Evolutionary conservation across 805 yeast genomes (phyloP).

Genomic region (Phaffomyces antillensis): DNA sequence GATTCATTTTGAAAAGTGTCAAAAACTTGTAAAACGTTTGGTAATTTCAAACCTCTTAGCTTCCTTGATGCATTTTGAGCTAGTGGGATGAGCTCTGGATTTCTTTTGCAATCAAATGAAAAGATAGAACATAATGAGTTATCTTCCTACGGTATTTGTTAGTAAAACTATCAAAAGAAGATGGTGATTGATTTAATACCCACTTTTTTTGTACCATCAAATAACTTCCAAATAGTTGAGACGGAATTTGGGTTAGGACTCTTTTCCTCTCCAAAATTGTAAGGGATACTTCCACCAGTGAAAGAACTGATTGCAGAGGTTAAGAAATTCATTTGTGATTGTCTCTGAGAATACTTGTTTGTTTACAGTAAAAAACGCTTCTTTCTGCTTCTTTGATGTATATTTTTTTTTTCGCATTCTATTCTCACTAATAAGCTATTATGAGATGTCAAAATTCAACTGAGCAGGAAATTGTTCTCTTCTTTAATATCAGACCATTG

Average conservation of each 20-base stretch:
- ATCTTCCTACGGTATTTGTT: conserved; percentile 33
- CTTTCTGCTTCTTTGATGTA: no score
- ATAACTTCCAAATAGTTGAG: conserved; percentile 53
- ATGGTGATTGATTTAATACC: conserved; percentile 5
- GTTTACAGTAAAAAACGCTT: no score
- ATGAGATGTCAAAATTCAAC: no score
- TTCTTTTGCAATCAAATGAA: conserved; percentile 45
- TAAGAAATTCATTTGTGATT: conserved; percentile 53
- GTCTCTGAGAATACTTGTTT: background rate
- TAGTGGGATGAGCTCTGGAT: conserved; percentile 27
- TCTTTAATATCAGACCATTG: no score
- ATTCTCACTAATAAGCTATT: no score
- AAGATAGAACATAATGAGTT: conserved; percentile 53
- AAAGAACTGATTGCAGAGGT: conserved; percentile 52
- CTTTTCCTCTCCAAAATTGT: conserved; percentile 41
- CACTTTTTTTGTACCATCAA: conserved; percentile 45
- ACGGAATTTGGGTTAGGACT: conserved; percentile 25
- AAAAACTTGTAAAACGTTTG: conserved; percentile 56
- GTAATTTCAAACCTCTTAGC: conserved; percentile 54
- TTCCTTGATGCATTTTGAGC: conserved; percentile 40
- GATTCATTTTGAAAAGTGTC: conserved; percentile 62
- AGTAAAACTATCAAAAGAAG: background rate
- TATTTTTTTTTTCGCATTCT: no score
- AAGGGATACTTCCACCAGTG: conserved; percentile 54
- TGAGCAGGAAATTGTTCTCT: no score